Evolutionary conservation across 225 moss, liverwort and hornwort genomes (phyloP).

Genomic region (Physcomitrium patens): DNA sequence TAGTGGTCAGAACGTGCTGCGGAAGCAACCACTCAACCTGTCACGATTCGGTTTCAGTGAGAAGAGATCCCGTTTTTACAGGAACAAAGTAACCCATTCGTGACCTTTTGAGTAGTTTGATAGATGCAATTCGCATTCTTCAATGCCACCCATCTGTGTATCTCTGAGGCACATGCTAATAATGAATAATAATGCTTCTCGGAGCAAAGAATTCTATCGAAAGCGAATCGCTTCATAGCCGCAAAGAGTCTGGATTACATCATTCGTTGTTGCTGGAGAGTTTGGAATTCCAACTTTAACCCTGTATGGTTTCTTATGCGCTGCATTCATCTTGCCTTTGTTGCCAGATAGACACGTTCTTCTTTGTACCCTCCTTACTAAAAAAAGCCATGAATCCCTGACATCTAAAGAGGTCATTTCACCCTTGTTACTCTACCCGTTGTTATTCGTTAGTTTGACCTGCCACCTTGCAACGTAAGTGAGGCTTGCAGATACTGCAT

Average conservation of each 20-base stretch:
- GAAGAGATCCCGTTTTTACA: background rate
- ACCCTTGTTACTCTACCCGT: no score
- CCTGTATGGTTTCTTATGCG: constrained; percentile 20
- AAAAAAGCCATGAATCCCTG: background rate
- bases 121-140: background rate
- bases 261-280: constrained; percentile 18
- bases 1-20: background rate
- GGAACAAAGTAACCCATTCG: background rate
- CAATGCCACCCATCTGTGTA: background rate
- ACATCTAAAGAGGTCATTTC: no score
- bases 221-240: background rate
- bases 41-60: background rate
- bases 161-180: background rate
- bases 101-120: background rate
- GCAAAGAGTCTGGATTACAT: background rate
- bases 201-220: background rate
- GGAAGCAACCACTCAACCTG: background rate
- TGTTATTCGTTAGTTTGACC: no score
- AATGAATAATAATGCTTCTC: background rate
- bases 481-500: no score
- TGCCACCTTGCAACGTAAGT: no score
- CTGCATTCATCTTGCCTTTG: background rate
- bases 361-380: background rate
- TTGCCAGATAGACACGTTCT: background rate
- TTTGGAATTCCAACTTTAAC: background rate